Evolutionary conservation across 2,329 filamentous ascomycete genomes (phyloP), one percentile per base, ranked within the genome.

Genomic region (Diplodia seriata): DNA sequence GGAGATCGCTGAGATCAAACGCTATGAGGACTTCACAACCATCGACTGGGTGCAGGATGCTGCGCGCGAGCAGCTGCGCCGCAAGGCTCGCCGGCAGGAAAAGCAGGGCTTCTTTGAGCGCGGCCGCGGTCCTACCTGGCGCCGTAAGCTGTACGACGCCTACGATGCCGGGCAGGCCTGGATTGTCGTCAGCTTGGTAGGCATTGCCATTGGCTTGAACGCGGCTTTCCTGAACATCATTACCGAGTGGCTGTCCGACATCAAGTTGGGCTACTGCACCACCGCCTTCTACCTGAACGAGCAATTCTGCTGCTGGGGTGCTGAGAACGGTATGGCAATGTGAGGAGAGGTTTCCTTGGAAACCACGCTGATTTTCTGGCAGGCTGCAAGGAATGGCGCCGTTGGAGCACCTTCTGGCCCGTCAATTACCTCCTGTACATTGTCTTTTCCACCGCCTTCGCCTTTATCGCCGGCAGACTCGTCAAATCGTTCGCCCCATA

Each of bases 1-100:
- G 76, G 95, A 99, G 82, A 97, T 99, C 76, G 94, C 91, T 31
- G 91, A 97, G 83, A 98, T 99, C 78, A 97, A 97, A 82, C 88
- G 94, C 82, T 99, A 99, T 81, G 95, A 97, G 82, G 95, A 99
- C 81, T 99, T 99, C 78, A 97, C 94, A 6, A 99, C 95, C 0
- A 95, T 95, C 86, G 95, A 99, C 80, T 99, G 95, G 95, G 94
- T 99, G 0, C 94, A 99, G 79, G 95, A 99, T 86, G 94, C 94
- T 12, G 91, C 93, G 40, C 90, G 94, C 71, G 95, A 97, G 78
- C 92, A 97, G 77, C 84, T 92, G 56, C 88, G 94, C 67, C 89
- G 94, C 70, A 92, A 92, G 74, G 86, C 91, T 57, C 86, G 91
- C 72, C 87, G 91, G 74, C 90, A 89, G 77, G 89, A 90, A 74